phyloP scores from a whole-genome alignment of 2,329 filamentous ascomycete genomes.

The Ceratocystis eucalypticola region DNA sequence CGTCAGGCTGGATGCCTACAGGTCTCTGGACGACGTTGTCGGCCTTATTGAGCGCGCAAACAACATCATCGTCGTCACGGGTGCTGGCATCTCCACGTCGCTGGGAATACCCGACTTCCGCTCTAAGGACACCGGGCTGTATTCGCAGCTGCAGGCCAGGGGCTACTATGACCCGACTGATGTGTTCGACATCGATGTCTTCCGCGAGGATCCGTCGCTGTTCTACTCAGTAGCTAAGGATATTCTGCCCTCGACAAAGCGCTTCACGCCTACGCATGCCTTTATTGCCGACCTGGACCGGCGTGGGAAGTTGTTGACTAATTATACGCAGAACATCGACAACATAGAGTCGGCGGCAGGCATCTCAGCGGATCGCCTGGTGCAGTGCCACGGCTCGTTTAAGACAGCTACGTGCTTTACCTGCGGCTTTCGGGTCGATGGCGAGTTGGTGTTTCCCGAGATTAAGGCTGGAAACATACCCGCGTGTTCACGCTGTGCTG shows the following conservation, averaged over 20 bases:
- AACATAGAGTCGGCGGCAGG: conserved; percentile 84
- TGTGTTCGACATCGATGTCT: conserved; percentile 83
- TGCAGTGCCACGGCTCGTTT: conserved; percentile 95
- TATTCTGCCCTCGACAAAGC: conserved; percentile 67
- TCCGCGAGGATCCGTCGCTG: conserved; percentile 70
- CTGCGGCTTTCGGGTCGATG: conserved; percentile 60
- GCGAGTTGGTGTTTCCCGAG: conserved; percentile 65
- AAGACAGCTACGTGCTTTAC: conserved; percentile 80
- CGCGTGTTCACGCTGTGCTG: conserved; percentile 57
- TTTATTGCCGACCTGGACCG: conserved; percentile 86
- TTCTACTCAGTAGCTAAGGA: conserved; percentile 90
- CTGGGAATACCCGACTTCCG: conserved; percentile 95
- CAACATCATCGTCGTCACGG: conserved; percentile 88
- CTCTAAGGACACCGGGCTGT: conserved; percentile 83
- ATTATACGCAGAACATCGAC: conserved; percentile 98
- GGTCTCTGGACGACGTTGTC: conserved; percentile 79
- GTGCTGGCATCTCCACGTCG: conserved; percentile 91
- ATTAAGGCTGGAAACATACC: conserved; percentile 66
- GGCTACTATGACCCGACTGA: conserved; percentile 78
- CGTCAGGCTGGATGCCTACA: conserved; percentile 65
- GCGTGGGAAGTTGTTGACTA: conserved; percentile 79
- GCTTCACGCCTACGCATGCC: conserved; percentile 80
- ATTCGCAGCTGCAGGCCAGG: conserved; percentile 67
- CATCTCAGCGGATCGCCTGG: conserved; percentile 64
- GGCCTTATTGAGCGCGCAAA: conserved; percentile 55